These are phyloP conservation scores for Blastocystis sp. DNA, from an alignment of 352 stramenopile genomes.

Conservation along the genomic window DNA sequence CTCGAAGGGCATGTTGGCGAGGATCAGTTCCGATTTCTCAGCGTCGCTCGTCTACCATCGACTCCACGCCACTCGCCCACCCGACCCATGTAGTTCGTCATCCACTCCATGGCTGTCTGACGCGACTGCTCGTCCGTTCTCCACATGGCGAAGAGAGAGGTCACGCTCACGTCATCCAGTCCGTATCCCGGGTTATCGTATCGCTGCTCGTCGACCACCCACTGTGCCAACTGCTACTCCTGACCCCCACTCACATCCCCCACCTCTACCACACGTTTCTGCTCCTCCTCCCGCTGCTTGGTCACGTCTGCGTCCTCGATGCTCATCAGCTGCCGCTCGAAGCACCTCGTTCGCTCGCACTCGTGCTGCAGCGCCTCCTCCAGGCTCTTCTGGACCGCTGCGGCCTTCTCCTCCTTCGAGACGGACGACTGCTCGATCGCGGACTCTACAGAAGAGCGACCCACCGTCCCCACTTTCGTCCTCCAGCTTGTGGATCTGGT, in stretches of 20 bases:
- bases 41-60: not conserved
- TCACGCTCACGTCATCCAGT: not conserved
- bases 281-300: not conserved
- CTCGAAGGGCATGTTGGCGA: slow-evolving; percentile 4
- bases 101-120: not conserved
- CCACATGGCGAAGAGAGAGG: slow-evolving; percentile 4
- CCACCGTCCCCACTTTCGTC: not conserved
- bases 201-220: not conserved
- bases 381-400: not conserved
- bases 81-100: not conserved
- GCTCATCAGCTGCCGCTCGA: not conserved
- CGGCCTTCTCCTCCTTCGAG: not conserved
- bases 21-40: not conserved
- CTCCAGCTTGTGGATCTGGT: not conserved
- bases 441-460: not conserved
- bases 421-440: not conserved
- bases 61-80: not conserved
- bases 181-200: slow-evolving; percentile 26
- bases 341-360: not conserved
- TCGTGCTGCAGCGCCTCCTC: not conserved
- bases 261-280: slow-evolving; percentile 2
- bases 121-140: not conserved
- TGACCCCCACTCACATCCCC: not conserved
- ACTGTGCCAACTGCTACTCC: not conserved
- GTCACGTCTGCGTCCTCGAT: not conserved